Conservation (phyloP, 768 basidiomycete genomes). For the Tephrocybe rancida region DNA sequence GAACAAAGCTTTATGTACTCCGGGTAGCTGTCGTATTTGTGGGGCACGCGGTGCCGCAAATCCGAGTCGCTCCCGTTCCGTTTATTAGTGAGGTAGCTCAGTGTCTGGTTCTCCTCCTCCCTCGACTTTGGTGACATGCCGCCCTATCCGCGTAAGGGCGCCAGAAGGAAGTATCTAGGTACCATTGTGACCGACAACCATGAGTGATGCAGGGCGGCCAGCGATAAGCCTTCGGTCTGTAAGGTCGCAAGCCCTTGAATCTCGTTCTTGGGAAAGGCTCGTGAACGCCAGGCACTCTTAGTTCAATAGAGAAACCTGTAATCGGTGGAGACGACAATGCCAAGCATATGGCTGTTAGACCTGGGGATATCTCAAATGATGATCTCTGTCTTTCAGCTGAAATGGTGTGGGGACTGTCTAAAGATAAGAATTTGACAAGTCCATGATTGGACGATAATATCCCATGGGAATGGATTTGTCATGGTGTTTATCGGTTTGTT, state of each 20-base stretch:
- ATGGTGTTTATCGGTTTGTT: neutral
- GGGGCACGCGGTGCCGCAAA: too few relatives aligned
- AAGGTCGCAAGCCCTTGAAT: neutral
- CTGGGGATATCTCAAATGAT: neutral
- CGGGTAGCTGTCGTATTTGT: too few relatives aligned
- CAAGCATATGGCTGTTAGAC: neutral
- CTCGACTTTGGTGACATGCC: too few relatives aligned
- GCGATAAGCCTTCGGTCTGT: neutral
- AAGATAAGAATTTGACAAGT: constrained; percentile 2
- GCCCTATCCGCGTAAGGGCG: too few relatives aligned
- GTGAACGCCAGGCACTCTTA: too few relatives aligned
- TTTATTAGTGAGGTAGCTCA: too few relatives aligned
- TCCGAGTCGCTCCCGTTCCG: too few relatives aligned
- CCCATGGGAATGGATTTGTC: constrained; percentile 7
- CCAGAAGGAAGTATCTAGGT: too few relatives aligned
- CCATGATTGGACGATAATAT: constrained; percentile 17
- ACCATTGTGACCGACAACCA: too few relatives aligned
- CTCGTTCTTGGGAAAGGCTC: neutral
- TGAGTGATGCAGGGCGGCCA: neutral
- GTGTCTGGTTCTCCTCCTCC: too few relatives aligned
- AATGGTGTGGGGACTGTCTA: neutral
- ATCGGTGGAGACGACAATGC: neutral
- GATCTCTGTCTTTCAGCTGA: constrained; percentile 6
- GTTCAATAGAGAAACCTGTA: too few relatives aligned
- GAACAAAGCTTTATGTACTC: too few relatives aligned